Evolutionary conservation across 2,329 filamentous ascomycete species (phyloP), one percentile per base, ranked within the genome.

Genomic region (Cladosporium phlei): DNA sequence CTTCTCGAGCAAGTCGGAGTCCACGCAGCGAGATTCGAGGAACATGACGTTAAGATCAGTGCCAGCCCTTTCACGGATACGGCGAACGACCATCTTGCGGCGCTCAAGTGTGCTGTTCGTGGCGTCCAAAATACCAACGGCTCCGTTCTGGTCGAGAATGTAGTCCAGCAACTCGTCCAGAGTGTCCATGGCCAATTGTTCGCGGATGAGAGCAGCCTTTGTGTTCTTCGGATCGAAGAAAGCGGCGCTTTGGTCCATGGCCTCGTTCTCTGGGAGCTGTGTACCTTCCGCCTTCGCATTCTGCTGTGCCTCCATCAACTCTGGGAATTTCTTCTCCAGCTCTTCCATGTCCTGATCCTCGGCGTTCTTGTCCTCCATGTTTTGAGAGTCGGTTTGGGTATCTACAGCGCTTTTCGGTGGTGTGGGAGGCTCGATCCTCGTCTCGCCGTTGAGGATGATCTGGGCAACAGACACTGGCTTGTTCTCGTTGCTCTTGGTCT

Each of bases 201-300:
- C 91, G 54, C 93, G 81, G 22, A 97, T 75, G 55, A 85, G 83
- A 40, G 89, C 80, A 0, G 91, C 93, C 49, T 80, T 80, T 58
- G 83, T 78, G 62, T 98, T 98, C 48, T 82, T 78, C 1, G 93
- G 93, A 53, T 98, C 89, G 61, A 98, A 98, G 68, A 98, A 98
- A 50, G 78, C 81, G 38, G 93, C 90, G 6, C 87, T 90, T 67
- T 98, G 91, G 55, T 97, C 90, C 66, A 89, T 83, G 10, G 70
- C 68, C 43, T 80, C 77, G 5, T 67, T 61, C 12, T 66, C 59
- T 6, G 38, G 30, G 7, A 29, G 21, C 3, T 11, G 29, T 5
- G 21, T 10, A 10, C 14, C 19, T 7, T 48, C 46, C 12, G 19
- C 14, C n/a, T 38, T 24, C 20, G 38, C 28, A 12, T 47, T 35